phyloP scores from a whole-genome alignment of 495 filamentous ascomycete genomes.

The Penicillium pulvis region DNA sequence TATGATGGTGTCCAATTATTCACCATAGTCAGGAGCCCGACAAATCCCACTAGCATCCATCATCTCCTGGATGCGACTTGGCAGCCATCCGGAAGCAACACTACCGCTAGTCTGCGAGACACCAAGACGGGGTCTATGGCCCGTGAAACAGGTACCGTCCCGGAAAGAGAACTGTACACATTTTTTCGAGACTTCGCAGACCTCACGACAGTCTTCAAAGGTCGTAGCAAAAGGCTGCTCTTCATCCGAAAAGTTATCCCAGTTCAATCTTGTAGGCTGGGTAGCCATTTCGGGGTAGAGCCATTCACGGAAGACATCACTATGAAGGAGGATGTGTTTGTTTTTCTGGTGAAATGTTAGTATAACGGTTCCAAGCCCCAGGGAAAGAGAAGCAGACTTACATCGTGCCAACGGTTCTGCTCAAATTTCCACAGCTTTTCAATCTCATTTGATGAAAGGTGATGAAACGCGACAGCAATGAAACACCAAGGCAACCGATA shows the following conservation, averaged over 20 bases:
- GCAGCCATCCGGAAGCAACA: conserved; percentile 40
- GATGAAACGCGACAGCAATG: conserved; percentile 58
- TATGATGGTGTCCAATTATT: not conserved
- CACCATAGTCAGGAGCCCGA: conserved; percentile 34
- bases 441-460: conserved; percentile 43
- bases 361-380: not conserved
- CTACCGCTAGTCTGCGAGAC: conserved; percentile 15
- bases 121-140: conserved; percentile 37
- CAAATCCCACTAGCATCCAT: conserved; percentile 37
- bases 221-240: conserved; percentile 32
- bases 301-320: conserved; percentile 47
- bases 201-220: conserved; percentile 38
- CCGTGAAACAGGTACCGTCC: conserved; percentile 36
- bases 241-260: conserved; percentile 50
- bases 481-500: conserved; percentile 57
- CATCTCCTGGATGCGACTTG: conserved; percentile 35
- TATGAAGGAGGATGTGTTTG: conserved; percentile 41
- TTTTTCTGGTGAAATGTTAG: conserved; percentile 26
- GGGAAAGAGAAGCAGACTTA: conserved; percentile 11
- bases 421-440: conserved; percentile 45
- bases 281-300: conserved; percentile 40
- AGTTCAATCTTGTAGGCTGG: conserved; percentile 32
- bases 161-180: conserved; percentile 45
- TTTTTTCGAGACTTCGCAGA: conserved; percentile 29
- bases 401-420: conserved; percentile 38